Base-by-base conservation (phyloP, 78 protist genomes). In the Parvularia atlantis region DNA sequence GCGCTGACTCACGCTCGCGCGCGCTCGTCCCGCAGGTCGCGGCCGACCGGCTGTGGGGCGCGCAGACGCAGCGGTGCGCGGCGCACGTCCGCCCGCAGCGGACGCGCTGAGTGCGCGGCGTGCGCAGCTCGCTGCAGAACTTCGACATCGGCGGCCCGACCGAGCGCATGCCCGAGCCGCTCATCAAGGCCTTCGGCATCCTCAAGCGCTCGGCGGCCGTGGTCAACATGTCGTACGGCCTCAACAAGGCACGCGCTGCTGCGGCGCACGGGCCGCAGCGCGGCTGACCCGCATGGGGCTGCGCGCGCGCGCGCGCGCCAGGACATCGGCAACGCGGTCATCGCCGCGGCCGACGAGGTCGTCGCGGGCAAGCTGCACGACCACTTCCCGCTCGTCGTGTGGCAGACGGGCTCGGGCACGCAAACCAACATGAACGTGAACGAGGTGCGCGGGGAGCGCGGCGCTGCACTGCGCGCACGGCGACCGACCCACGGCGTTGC, bases 381-480 rank as follows among this genome's bases (percentile, higher is more conserved):
- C 30, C 93, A 94, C 69, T 94, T 94, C 57, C 98, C 98, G 43
- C 80, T 94, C 44, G 84, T 70, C 20, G 75, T 94, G 28, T 94
- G 82, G 84, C 96, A 94, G 69, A 91, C 95, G 53, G 95, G 95
- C n/a, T 71, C 84, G 7, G 98, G 98, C 53, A 94, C 98, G 3
- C 95, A 89, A 72, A 81, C 88, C 39, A 94, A 94, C 86, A 94
- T 94, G 98, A 94, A 94, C 83, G 75, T 76, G 48, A 92, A 91
- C 69, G 93, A 89, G 58, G 91, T 71, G 50, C 60, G 71, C 16
- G 0, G 46, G 69, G 76, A 53, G 57, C 64, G 64, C 39, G 43
- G 58, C 57, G 58, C 28, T 22, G n/a, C n/a, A n/a, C n/a, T n/a
- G n/a, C n/a, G n/a, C n/a, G n/a, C n/a, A n/a, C n/a, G n/a, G n/a